Conservation (phyloP, 208 protist species). For the Leishmania mexicana region DNA sequence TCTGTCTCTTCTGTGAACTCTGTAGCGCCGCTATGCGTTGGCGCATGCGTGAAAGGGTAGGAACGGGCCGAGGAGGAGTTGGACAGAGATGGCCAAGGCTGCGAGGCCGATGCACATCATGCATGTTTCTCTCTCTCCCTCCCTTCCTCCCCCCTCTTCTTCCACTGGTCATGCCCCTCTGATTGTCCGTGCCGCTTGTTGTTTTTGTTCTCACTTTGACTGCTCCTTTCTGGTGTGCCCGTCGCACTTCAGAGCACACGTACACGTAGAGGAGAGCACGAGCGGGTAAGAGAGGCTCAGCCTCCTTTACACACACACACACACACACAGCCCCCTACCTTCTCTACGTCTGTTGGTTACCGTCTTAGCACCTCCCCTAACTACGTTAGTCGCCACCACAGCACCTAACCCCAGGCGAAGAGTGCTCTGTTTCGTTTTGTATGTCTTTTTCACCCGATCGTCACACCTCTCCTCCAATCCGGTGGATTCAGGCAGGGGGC, state of each 20-base stretch:
- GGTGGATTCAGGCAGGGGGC: neutral
- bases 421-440: neutral
- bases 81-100: neutral
- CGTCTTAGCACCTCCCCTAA: neutral
- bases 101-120: neutral
- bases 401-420: neutral
- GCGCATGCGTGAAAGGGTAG: neutral
- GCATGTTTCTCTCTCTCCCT: neutral
- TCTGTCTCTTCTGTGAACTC: neutral
- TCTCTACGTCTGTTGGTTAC: neutral
- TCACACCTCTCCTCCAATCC: neutral
- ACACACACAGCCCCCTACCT: neutral
- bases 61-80: neutral
- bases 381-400: neutral
- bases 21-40: neutral
- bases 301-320: neutral
- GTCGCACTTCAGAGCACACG: neutral
- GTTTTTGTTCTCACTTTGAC: neutral
- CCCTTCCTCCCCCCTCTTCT: neutral
- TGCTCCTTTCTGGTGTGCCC: slow-evolving; percentile 1
- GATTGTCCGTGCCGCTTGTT: neutral
- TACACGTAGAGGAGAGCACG: neutral
- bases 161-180: neutral
- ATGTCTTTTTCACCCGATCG: neutral
- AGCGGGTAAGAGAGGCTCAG: neutral